Evolutionary conservation across 1,284 basidiomycete genomes (phyloP).

Genomic region (Neonothopanus nambi): DNA sequence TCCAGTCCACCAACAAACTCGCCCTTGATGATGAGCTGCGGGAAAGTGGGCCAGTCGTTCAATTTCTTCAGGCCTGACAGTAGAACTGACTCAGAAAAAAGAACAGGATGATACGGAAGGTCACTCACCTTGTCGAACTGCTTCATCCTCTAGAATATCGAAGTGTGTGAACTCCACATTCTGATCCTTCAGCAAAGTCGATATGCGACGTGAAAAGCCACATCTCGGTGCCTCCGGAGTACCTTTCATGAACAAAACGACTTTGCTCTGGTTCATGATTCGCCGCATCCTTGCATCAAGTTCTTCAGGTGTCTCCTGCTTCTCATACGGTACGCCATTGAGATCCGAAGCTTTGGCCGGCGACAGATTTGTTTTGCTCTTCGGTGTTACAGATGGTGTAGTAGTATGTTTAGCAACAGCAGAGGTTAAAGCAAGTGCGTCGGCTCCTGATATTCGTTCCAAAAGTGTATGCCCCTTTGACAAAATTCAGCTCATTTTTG

Average conservation of each 20-base stretch:
- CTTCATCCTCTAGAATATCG: conserved; percentile 86
- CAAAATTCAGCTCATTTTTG: conserved; percentile 40
- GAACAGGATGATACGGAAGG: background rate
- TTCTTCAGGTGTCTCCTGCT: conserved; percentile 65
- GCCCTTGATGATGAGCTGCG: conserved; percentile 92
- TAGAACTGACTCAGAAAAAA: background rate
- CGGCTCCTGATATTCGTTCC: conserved; percentile 80
- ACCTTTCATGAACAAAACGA: conserved; percentile 99
- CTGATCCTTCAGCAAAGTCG: conserved; percentile 81
- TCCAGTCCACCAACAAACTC: conserved; percentile 97
- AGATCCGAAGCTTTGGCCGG: conserved; percentile 39
- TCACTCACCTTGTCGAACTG: conserved; percentile 53
- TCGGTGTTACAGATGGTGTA: conserved; percentile 34
- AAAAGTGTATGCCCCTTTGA: conserved; percentile 88
- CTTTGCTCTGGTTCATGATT: conserved; percentile 70
- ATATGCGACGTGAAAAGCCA: conserved; percentile 91
- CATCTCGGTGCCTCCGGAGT: conserved; percentile 83
- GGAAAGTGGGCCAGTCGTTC: conserved; percentile 97
- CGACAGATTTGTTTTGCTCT: conserved; percentile 42
- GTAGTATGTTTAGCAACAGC: conserved; percentile 60
- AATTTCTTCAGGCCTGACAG: conserved; percentile 50
- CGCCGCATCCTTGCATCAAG: conserved; percentile 60
- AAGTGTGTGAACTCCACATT: conserved; percentile 80
- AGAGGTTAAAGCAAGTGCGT: conserved; percentile 68
- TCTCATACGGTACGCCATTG: conserved; percentile 21